Evolutionary conservation across 306 rosid genomes (phyloP).

Genomic region (Argentina anserina): DNA sequence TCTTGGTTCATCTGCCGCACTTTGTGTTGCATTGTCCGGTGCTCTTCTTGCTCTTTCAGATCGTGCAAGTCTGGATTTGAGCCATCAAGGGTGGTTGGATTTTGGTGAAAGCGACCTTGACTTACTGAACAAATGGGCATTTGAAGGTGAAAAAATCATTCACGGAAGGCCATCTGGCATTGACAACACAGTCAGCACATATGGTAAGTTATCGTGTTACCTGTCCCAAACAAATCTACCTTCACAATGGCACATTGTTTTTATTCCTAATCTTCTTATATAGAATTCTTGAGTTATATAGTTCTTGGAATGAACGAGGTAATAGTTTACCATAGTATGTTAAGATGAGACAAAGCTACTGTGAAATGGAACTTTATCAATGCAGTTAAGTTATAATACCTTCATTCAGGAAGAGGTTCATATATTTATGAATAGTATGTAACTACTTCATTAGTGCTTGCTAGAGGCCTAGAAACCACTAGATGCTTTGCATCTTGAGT

Average conservation of each 20-base stretch:
- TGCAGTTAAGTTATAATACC: neutral
- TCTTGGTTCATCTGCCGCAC: constrained; percentile 87
- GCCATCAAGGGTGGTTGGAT: constrained; percentile 57
- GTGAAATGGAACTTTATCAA: neutral
- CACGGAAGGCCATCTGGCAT: constrained; percentile 98
- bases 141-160: constrained; percentile 93
- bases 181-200: constrained; percentile 90
- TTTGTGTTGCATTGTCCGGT: constrained; percentile 74
- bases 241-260: neutral
- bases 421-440: neutral
- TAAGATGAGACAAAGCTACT: neutral
- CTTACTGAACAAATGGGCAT: constrained; percentile 89
- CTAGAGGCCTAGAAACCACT: neutral
- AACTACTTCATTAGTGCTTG: neutral
- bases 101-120: constrained; percentile 61
- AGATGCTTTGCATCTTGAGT: neutral
- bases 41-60: constrained; percentile 68
- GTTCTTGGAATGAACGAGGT: constrained; percentile 2
- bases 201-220: constrained; percentile 47
- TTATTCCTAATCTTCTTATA: neutral
- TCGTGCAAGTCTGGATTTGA: constrained; percentile 50
- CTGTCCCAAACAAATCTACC: constrained; percentile 12
- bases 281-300: constrained; percentile 1
- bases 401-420: neutral
- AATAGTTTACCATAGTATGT: neutral